Percentiles rank a stretch among this genome's conserved stretches.
Conservation (phyloP, 345 rosid genomes). For the Camelina hispida region DNA sequence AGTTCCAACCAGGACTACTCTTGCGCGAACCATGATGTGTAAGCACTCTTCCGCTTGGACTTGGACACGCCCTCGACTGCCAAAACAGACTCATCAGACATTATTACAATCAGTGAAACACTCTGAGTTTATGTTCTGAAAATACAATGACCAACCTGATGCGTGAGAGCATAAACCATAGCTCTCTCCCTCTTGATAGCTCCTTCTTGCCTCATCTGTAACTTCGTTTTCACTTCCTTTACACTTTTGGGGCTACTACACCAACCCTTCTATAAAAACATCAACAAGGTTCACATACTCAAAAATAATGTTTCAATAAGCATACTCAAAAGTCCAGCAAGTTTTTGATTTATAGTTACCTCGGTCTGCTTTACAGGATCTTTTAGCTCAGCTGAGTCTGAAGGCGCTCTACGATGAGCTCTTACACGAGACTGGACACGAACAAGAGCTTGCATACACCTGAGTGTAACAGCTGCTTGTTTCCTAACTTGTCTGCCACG, state of each 20-base stretch:
- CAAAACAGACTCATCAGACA: slow-evolving; percentile 40
- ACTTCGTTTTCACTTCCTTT: slow-evolving; percentile 67
- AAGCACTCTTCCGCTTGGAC: slow-evolving; percentile 55
- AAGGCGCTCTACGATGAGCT: slow-evolving; percentile 53
- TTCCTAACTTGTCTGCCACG: slow-evolving; percentile 83
- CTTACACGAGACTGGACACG: slow-evolving; percentile 82
- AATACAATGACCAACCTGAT: slow-evolving; percentile 55
- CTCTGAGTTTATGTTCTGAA: slow-evolving; percentile 28
- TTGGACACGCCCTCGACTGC: slow-evolving; percentile 62
- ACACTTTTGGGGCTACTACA: slow-evolving; percentile 67
- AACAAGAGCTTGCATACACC: slow-evolving; percentile 98
- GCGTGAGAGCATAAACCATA: slow-evolving; percentile 65
- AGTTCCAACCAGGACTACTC: slow-evolving; percentile 59
- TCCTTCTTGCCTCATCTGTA: slow-evolving; percentile 79
- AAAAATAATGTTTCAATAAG: not conserved
- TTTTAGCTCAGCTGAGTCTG: slow-evolving; percentile 44
- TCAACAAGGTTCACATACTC: slow-evolving; percentile 7
- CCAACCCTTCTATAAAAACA: slow-evolving; percentile 69
- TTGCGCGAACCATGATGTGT: slow-evolving; percentile 49
- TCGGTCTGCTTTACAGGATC: slow-evolving; percentile 73
- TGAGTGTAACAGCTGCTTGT: slow-evolving; percentile 88
- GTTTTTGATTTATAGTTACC: slow-evolving; percentile 46
- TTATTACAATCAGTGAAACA: slow-evolving; percentile 15
- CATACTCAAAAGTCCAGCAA: not conserved
- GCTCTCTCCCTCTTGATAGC: slow-evolving; percentile 94